Evolutionary conservation across 495 filamentous ascomycete species (phyloP).

Genomic region (Annulohypoxylon maeteangense): DNA sequence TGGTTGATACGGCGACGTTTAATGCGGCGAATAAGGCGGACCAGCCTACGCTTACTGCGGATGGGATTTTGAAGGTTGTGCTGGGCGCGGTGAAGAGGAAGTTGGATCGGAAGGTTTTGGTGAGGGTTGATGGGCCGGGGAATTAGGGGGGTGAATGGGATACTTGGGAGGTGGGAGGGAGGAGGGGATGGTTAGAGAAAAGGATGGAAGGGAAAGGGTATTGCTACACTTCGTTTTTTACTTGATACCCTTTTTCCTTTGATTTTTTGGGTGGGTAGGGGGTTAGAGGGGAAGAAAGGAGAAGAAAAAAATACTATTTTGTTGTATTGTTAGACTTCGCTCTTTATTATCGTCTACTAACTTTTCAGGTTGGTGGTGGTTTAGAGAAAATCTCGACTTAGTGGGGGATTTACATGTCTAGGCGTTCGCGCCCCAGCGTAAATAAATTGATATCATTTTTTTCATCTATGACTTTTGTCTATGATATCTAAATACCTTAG

Average conservation of each 20-base stretch:
- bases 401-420: no score
- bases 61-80: constrained; percentile 85
- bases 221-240: background rate
- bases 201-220: background rate
- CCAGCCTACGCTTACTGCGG: constrained; percentile 53
- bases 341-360: background rate
- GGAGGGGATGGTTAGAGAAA: constrained; percentile 1
- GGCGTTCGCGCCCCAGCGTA: no score
- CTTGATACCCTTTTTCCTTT: constrained; percentile 1
- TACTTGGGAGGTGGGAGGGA: background rate
- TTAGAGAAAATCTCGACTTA: no score
- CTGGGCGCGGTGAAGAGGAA: constrained; percentile 76
- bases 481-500: no score
- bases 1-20: constrained; percentile 93
- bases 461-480: background rate
- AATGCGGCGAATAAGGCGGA: constrained; percentile 55
- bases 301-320: background rate
- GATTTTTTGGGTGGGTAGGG: background rate
- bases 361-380: background rate
- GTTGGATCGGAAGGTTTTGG: constrained; percentile 62
- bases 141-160: no score
- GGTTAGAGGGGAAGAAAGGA: background rate
- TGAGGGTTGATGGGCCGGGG: constrained; percentile 24
- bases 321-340: background rate
- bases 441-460: background rate